Evolutionary conservation across 2,329 filamentous ascomycete genomes (phyloP), one percentile per base, ranked within the genome.

Genomic region (Stemphylium lycopersici): DNA sequence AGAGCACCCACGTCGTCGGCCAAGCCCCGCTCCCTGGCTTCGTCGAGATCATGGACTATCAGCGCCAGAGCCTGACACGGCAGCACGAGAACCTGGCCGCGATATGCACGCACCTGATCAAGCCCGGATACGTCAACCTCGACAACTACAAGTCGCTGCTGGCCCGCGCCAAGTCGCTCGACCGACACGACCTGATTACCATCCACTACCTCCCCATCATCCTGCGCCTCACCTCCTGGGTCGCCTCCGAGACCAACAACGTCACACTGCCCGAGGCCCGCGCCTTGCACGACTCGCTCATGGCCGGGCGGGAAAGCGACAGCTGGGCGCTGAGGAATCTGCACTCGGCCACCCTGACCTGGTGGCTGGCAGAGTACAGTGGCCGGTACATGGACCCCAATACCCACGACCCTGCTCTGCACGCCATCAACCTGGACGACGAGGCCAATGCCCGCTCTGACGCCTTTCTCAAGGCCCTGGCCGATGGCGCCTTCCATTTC

Each of bases 361-460:
- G 90, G 83, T 99, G 95, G 95, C 83, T 97, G 41, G 88, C 91
- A 29, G 92, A 98, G 69, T 97, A 97, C 76, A 95, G 90, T 62
- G 91, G 91, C 2, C 90, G 91, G 81, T 96, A 93, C 71, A 82
- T 90, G 53, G 91, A 96, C 64, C 84, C 88, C 65, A 83, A 85
- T 16, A 82, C 85, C 31, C 61, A 71, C 80, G 84, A 58, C 81
- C 84, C 43, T 15, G 68, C 70, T 16, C 58, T 73, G 32, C 64
- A 63, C 26, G 84, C 83, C 42, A 83, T 89, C 50, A 85, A 92
- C 67, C 77, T 90, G 29, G 78, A 80, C 43, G 77, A 78, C 76
- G 91, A 95, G 74, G 86, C 89, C 48, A 84, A 85, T 43, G 83
- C 87, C 60, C 83, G 91, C 55, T 87, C 88, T 2, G 88, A 88